Percentiles rank a stretch among this genome's conserved stretches.
Conservation (phyloP, 768 basidiomycete species). For the Auricularia sp. region DNA sequence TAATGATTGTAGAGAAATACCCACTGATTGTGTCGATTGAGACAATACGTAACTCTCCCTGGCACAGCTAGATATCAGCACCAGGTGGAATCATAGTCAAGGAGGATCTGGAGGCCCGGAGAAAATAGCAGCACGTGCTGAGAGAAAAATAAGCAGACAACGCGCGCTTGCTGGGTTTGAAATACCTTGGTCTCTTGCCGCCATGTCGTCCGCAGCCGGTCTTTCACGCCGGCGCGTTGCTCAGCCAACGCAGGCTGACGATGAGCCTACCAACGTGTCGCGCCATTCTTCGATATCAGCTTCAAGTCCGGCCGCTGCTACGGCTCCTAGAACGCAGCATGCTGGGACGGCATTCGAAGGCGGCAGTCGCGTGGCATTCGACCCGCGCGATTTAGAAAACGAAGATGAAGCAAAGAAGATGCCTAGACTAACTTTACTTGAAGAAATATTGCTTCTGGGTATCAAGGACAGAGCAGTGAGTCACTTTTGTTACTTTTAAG, state of each 20-base stretch:
- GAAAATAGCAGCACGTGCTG: no score
- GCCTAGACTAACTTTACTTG: conserved; percentile 88
- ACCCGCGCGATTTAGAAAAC: conserved; percentile 78
- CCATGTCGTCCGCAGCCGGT: conserved; percentile 4
- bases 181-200: no score
- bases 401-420: conserved; percentile 50
- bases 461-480: conserved; percentile 77
- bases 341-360: conserved; percentile 81
- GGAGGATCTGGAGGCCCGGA: no score
- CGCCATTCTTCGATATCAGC: no score
- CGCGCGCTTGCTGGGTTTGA: no score
- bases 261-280: neutral
- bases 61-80: no score
- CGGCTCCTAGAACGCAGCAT: conserved; percentile 24
- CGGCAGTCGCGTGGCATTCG: conserved; percentile 82
- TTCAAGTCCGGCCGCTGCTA: neutral
- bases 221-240: conserved; percentile 6
- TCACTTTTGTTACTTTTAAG: no score
- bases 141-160: no score
- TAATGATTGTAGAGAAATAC: no score
- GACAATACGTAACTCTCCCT: no score
- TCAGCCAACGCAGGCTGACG: conserved; percentile 1
- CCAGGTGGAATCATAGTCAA: no score
- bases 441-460: conserved; percentile 88
- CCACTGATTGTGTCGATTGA: no score